Evolutionary conservation across 257 asterid species (phyloP).

Genomic region (Thymus quinquecostatus): DNA sequence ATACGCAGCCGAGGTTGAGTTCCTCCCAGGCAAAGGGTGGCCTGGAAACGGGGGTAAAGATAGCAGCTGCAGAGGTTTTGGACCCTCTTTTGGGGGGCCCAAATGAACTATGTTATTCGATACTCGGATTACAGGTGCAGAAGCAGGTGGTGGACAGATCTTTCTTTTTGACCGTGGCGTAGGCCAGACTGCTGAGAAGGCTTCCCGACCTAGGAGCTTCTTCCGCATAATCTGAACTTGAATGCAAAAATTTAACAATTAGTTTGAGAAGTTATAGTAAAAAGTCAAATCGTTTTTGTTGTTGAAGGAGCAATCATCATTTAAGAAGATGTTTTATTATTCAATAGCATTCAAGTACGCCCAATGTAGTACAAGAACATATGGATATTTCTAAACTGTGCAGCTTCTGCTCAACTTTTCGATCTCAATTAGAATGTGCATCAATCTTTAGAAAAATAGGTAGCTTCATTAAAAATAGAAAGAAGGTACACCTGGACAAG

Average conservation of each 20-base stretch:
- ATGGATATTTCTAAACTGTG: no score
- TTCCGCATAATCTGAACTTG: slow-evolving; percentile 50
- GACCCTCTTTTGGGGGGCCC: slow-evolving; percentile 67
- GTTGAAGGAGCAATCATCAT: background rate
- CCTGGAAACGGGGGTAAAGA: slow-evolving; percentile 91
- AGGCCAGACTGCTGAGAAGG: slow-evolving; percentile 40
- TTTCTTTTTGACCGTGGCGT: slow-evolving; percentile 39
- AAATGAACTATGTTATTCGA: slow-evolving; percentile 68
- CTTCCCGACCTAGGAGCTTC: slow-evolving; percentile 41
- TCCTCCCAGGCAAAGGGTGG: slow-evolving; percentile 75
- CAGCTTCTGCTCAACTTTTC: no score
- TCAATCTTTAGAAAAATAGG: no score
- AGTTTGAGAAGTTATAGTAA: background rate
- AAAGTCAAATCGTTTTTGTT: background rate
- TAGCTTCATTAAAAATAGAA: no score
- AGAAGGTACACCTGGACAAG: no score
- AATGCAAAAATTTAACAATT: slow-evolving; percentile 9
- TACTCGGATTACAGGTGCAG: slow-evolving; percentile 59
- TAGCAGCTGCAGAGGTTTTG: slow-evolving; percentile 78
- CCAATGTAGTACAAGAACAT: no score
- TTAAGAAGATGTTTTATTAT: no score
- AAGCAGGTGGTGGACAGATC: slow-evolving; percentile 50
- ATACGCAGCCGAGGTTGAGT: slow-evolving; percentile 42
- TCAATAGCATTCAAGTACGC: no score
- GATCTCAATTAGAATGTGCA: no score